These are phyloP conservation scores for Clitoria ternatea DNA, from an alignment of 306 rosid genomes.

Conservation along the genomic window DNA sequence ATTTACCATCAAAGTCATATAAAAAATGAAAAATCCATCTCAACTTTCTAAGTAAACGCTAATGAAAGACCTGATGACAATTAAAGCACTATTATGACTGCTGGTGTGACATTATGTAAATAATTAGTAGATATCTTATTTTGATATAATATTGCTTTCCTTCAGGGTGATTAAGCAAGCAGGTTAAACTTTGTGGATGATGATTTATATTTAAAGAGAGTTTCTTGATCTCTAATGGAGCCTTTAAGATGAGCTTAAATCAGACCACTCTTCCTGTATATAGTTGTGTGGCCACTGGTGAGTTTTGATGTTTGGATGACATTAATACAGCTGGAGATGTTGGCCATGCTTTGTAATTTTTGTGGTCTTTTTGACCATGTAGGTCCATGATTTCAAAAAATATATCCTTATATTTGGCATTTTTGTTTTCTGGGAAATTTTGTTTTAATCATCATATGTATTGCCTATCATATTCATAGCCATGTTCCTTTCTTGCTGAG, in stretches of 20 bases:
- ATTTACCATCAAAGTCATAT: neutral
- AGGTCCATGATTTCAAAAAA: neutral
- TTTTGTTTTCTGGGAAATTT: neutral
- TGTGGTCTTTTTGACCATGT: neutral
- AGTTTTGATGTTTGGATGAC: neutral
- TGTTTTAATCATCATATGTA: neutral
- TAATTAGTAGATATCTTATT: slow-evolving; percentile 9
- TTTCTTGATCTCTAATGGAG: slow-evolving; percentile 24
- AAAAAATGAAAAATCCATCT: neutral
- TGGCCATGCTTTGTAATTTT: neutral
- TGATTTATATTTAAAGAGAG: slow-evolving; percentile 24
- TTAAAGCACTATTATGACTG: neutral
- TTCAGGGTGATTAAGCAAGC: slow-evolving; percentile 56
- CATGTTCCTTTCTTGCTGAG: neutral
- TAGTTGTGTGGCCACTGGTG: neutral
- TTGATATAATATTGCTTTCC: slow-evolving; percentile 18
- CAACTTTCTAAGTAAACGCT: neutral
- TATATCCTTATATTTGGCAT: neutral
- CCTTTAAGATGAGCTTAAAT: slow-evolving; percentile 26
- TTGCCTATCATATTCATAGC: neutral
- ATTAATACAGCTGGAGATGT: slow-evolving; percentile 3
- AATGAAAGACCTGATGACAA: slow-evolving; percentile 1
- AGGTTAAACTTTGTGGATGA: slow-evolving; percentile 32
- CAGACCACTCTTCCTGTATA: neutral
- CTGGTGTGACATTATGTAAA: neutral